These are phyloP conservation scores for Pseudopithomyces chartarum DNA, from an alignment of 2,329 filamentous ascomycete genomes.

Conservation along the genomic window DNA sequence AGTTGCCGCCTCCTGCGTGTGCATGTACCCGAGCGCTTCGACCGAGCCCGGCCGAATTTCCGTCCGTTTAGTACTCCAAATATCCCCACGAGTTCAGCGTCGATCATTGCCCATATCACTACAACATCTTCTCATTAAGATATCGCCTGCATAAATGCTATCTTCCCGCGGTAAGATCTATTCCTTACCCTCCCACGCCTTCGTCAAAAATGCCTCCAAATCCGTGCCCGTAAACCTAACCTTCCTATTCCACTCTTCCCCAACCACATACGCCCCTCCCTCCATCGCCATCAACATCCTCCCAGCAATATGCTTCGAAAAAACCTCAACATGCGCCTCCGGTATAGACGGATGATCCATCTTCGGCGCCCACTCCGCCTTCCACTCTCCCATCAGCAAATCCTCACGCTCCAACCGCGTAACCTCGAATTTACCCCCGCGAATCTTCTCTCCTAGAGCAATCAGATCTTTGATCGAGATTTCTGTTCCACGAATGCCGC, in stretches of 20 bases:
- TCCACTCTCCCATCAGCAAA: conserved; percentile 48
- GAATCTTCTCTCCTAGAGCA: conserved; percentile 19
- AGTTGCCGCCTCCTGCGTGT: too few species aligned
- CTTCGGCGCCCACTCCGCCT: conserved; percentile 47
- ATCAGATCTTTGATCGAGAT: conserved; percentile 14
- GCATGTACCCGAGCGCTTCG: too few species aligned
- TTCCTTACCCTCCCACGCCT: conserved; percentile 45
- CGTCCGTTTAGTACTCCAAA: too few species aligned
- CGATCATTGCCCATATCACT: background rate
- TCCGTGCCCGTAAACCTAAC: conserved; percentile 49
- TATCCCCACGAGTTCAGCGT: background rate
- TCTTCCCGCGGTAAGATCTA: background rate
- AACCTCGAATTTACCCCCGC: conserved; percentile 49
- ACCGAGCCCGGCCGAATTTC: too few species aligned
- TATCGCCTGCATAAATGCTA: too few species aligned
- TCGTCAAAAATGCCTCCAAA: conserved; percentile 44
- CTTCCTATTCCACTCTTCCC: conserved; percentile 51
- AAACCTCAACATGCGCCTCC: conserved; percentile 35
- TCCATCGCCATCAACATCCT: conserved; percentile 46
- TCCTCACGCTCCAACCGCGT: conserved; percentile 52
- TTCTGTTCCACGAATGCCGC: conserved; percentile 19
- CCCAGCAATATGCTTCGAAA: conserved; percentile 44
- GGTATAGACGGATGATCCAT: conserved; percentile 34
- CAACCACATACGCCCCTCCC: conserved; percentile 47
- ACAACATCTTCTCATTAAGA: too few species aligned